Base-by-base conservation (phyloP, 768 basidiomycete genomes). In the Suillus sp. region DNA sequence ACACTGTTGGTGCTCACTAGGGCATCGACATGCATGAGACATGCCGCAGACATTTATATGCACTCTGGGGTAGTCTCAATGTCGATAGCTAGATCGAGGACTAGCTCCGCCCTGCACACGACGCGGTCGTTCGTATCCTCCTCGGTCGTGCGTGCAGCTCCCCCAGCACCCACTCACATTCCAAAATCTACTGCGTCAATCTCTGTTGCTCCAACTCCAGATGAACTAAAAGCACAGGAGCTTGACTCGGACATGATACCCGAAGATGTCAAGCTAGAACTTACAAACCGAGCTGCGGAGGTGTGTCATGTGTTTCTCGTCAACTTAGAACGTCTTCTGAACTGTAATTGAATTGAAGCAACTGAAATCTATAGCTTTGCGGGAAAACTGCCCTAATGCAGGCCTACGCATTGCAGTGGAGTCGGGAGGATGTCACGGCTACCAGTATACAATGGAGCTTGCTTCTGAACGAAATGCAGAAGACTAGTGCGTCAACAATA, bases 391-490 rank as follows among this genome's bases (percentile, higher is more conserved):
- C 66, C 75, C 86, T 0, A 70, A 84, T 56, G 81, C 92, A 25
- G 92, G 89, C 4, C 79, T 98, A 27, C 81, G 95, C 66, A 83
- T 99, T 66, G 80, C 87, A 1, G 94, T 98, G 30, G 95, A 97
- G 70, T 93, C 91, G 13, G 96, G 96, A 13, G 96, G 96, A 22
- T 99, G 96, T 71, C 96, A 99, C 73, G 96, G 96, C 42, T 98
- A 98, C 75, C 95, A 97, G 70, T 97, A 98, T 76, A 96, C 92
- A 68, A 86, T 99, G 84, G 87, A 90, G 61, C 82, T 98, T 4
- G 89, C 91, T 2, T 81, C 80, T 42, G 75, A 78, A 50, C 80
- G 81, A 18, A 78, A 82, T 34, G 80, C 81, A 5, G 94, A 95
- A 66, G 95, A 97, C 76, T 97, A 95, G 95, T 96, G 72, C 72